A percentile compares a stretch with the other conserved stretches of the same genome.
These are phyloP conservation scores for Nigrograna mackinnonii DNA, from an alignment of 2,329 filamentous ascomycete genomes.

Conservation along the genomic window DNA sequence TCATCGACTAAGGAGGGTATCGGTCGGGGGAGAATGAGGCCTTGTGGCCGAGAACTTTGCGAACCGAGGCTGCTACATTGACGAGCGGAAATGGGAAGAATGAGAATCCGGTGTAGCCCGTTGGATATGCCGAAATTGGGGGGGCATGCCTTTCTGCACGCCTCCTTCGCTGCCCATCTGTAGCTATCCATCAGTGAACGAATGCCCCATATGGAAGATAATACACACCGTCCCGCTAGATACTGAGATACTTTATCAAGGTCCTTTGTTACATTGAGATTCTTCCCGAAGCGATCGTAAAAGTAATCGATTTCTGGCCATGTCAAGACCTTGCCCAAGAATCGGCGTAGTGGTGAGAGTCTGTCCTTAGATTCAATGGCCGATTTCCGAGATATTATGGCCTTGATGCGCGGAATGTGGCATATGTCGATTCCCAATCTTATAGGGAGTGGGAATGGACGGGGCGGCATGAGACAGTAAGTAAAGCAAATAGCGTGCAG, in stretches of 20 bases:
- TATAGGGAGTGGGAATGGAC: conserved; percentile 67
- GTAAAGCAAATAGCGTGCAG: no score
- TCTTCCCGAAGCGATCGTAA: conserved; percentile 26
- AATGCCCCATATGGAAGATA: not conserved
- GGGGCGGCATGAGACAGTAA: conserved; percentile 44
- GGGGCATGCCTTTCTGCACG: conserved; percentile 49
- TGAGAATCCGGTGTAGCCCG: conserved; percentile 43
- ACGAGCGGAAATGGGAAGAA: no score
- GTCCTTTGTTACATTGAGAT: conserved; percentile 10
- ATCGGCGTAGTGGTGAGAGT: no score
- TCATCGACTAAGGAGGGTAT: no score
- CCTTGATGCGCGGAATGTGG: conserved; percentile 65
- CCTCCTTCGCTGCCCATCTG: conserved; percentile 57
- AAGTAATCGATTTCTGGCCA: conserved; percentile 35
- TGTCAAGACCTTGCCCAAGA: conserved; percentile 31
- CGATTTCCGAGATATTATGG: conserved; percentile 55
- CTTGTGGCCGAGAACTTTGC: no score
- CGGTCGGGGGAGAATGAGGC: conserved; percentile 25
- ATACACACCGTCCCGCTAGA: conserved; percentile 40
- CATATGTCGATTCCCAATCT: conserved; percentile 81
- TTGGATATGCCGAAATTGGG: conserved; percentile 23
- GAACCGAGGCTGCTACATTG: no score
- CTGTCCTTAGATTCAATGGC: no score
- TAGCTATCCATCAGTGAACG: not conserved
- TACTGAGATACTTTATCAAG: conserved; percentile 23